These are phyloP conservation scores for Pythium apleroticum DNA, from an alignment of 352 stramenopile genomes.

Conservation along the genomic window DNA sequence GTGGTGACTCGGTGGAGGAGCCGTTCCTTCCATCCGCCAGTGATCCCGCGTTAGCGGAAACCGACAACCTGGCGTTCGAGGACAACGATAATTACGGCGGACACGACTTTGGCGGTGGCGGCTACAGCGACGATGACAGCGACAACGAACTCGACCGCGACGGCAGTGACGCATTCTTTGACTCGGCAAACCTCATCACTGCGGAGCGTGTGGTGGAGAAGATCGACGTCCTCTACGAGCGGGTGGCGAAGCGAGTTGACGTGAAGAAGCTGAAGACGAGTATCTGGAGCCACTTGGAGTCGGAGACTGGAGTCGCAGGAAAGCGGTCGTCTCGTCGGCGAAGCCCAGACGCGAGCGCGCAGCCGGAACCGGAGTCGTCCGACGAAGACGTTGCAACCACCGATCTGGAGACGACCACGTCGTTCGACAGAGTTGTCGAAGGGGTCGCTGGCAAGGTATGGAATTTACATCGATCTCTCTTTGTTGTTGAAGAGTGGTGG, in stretches of 20 bases:
- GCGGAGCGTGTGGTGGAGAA: conserved; percentile 94
- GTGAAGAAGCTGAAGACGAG: conserved; percentile 96
- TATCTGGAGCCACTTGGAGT: conserved; percentile 90
- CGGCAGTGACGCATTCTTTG: conserved; percentile 36
- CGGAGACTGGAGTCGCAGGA: conserved; percentile 33
- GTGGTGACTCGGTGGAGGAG: conserved; percentile 8
- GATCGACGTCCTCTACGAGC: conserved; percentile 92
- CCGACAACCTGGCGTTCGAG: conserved; percentile 19
- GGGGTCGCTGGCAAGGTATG: conserved; percentile 83
- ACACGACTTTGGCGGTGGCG: conserved; percentile 28
- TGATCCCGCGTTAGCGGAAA: conserved; percentile 17
- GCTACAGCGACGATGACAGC: conserved; percentile 30
- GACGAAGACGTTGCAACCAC: conserved; percentile 6
- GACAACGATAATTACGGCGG: conserved; percentile 21
- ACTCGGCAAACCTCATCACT: conserved; percentile 64
- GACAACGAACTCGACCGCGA: conserved; percentile 42
- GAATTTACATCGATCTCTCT: no score
- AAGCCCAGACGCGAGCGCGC: neutral
- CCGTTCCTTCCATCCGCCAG: conserved; percentile 24
- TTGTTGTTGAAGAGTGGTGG: neutral
- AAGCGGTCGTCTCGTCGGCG: conserved; percentile 18
- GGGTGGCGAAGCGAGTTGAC: conserved; percentile 96
- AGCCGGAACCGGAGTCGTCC: conserved; percentile 17
- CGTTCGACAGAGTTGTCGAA: conserved; percentile 91
- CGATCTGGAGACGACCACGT: conserved; percentile 38